These are phyloP conservation scores for Orobanche coerulescens DNA, from an alignment of 257 asterid species.

Conservation along the genomic window DNA sequence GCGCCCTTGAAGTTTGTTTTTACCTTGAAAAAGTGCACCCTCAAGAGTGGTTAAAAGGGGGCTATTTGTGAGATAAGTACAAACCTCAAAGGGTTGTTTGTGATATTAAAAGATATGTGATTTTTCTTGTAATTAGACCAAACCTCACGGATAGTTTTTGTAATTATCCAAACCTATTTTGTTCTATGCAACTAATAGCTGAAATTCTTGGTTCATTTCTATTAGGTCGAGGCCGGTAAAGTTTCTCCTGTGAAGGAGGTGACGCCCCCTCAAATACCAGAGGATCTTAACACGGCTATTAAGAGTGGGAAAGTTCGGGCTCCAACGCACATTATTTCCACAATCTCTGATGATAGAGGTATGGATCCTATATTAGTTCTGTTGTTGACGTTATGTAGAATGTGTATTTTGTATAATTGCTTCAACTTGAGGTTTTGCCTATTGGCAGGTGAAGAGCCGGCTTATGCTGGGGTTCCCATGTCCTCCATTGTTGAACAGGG, in stretches of 20 bases:
- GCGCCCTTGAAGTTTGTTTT: too few species aligned
- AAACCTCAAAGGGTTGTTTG: too few species aligned
- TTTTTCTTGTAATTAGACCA: too few species aligned
- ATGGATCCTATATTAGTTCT: constrained; percentile 15
- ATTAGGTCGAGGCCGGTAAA: constrained; percentile 67
- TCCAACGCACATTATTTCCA: constrained; percentile 96
- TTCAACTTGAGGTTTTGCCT: constrained; percentile 15
- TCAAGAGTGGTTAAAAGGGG: too few species aligned
- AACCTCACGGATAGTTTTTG: too few species aligned
- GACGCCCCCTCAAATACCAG: constrained; percentile 92
- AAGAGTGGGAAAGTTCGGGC: constrained; percentile 99
- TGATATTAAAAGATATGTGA: too few species aligned
- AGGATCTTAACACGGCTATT: constrained; percentile 85
- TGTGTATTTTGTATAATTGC: constrained; percentile 8
- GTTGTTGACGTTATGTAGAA: background rate
- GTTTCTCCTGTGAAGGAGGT: constrained; percentile 78
- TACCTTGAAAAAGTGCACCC: too few species aligned
- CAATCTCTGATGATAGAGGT: constrained; percentile 99
- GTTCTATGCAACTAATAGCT: constrained; percentile 4
- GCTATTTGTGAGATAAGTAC: too few species aligned
- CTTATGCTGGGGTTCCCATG: constrained; percentile 94
- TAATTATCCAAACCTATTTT: too few species aligned
- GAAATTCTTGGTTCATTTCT: constrained; percentile 19
- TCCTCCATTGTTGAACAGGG: constrained; percentile 97
- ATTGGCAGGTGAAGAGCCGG: constrained; percentile 91